Conservation (phyloP, 78 protist species). For the Guillardia theta region DNA sequence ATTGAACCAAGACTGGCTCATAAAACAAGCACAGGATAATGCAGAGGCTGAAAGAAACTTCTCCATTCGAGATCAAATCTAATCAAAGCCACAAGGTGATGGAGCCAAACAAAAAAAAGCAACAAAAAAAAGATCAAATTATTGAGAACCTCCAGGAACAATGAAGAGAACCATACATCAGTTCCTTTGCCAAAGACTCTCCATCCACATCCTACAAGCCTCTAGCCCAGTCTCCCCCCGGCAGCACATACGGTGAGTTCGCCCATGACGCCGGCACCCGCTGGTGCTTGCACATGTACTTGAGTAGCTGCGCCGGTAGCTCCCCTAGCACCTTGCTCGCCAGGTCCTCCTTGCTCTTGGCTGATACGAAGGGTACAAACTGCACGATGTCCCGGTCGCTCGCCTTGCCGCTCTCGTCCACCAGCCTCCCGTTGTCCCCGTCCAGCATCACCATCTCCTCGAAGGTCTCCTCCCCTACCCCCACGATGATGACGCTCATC, state of each 20-base stretch:
- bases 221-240: too few relatives aligned
- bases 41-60: too few relatives aligned
- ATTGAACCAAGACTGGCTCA: too few relatives aligned
- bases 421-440: neutral
- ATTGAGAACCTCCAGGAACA: too few relatives aligned
- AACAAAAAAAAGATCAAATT: too few relatives aligned
- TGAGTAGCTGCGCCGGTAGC: neutral
- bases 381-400: neutral
- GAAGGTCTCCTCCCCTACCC: constrained; percentile 61
- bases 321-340: neutral
- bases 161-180: too few relatives aligned
- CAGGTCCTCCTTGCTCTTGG: neutral
- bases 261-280: neutral
- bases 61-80: too few relatives aligned
- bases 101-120: too few relatives aligned
- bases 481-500: constrained; percentile 73
- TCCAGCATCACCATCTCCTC: neutral
- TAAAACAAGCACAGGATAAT: too few relatives aligned
- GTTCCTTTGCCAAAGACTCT: too few relatives aligned
- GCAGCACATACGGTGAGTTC: neutral
- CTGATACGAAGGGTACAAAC: neutral
- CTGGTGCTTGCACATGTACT: neutral
- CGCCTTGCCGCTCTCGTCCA: neutral
- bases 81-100: too few relatives aligned
- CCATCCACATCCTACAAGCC: too few relatives aligned